Evolutionary conservation across 768 basidiomycete species (phyloP), one percentile per base, ranked within the genome.

Genomic region (Amanita jacksonii): DNA sequence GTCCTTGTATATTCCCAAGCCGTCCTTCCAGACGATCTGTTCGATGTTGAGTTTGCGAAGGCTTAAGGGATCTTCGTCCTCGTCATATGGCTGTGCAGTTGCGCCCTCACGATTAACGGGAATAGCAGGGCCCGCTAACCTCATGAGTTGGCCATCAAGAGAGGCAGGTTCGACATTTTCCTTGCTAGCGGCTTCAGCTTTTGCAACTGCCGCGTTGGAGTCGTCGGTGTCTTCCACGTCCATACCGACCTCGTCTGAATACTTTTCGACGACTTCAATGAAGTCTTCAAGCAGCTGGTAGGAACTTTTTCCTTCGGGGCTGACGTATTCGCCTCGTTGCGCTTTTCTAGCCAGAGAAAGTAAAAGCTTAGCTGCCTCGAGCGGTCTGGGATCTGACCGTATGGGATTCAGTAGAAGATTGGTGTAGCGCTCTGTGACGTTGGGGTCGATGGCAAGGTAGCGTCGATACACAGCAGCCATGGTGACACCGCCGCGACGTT

Each of bases 241-340:
- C 58, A 98, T 62, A 0, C 96, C 96, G 50, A 98, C 86, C 33
- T 94, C 89, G 20, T 98, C 96, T 0, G 93, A 76, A 54, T 81
- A 85, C 48, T 79, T 74, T 60, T 97, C 94, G 27, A 88, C 86
- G 3, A 96, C 77, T 27, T 94, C 87, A 34, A 98, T 75, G 73
- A 86, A 98, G 50, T 96, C 89, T 42, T 81, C 80, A 16, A 99
- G 77, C 3, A 98, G 72, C 55, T 97, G 92, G 56, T 96, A 97
- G 1, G 94, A 84, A 48, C 91, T 93, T 65, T 97, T 97, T 38
- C 86, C 87, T 59, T 97, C 92, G 0, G 88, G 81, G 47, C 88
- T 90, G 10, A 67, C 69, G 56, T 96, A 97, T 48, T 81, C 77
- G 19, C 91, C 92, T 31, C 76, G 71, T 0, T 83, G 72, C 2